Evolutionary conservation across 148 eudicot genomes (phyloP), one percentile per base, ranked within the genome.

Genomic region (Rhododendron griersonianum): DNA sequence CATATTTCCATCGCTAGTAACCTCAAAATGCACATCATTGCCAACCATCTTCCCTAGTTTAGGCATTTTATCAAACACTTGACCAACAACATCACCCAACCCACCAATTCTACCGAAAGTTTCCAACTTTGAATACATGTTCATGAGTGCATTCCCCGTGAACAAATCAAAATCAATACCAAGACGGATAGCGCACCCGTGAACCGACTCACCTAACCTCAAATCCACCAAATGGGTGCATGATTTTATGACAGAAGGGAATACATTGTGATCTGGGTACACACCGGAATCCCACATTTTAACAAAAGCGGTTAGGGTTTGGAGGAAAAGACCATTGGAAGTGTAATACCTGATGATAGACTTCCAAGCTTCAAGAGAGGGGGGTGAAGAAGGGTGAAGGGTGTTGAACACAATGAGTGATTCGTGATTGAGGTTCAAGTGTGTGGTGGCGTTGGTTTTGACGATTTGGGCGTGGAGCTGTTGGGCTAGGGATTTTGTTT

Each of bases 91-190:
- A 82, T 57, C 50, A 41, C 39, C 15, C 3, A 21, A 2, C 63
- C 86, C 71, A 83, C 53, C 3, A 1, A 53, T 81, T 6, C 18
- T 78, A 45, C n/a, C 75, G 73, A 83, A 84, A 85, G 16, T 10
- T 81, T 90, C 93, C 94, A 95, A 79, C 80, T 96, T 96, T 3
- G 90, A 87, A 83, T 96, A 96, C 98, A 96, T 91, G 78, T 91
- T 93, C 99, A 96, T 92, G 25, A 96, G 91, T 0, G 96, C 98
- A 89, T 95, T 96, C 7, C 98, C 95, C 28, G 93, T 92, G 80
- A 86, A 96, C 48, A 92, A 81, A 87, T 96, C 98, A 39, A 67
- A 33, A 50, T 93, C 96, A 33, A 96, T 71, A 44, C 99, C 98
- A 74, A 93, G 44, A 28, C 89, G 87, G 5, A 94, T 74, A 35